A percentile compares a stretch with the other conserved stretches of the same genome.
These are phyloP conservation scores for Psilocybe azurescens DNA, from an alignment of 768 basidiomycete species.

Conservation along the genomic window DNA sequence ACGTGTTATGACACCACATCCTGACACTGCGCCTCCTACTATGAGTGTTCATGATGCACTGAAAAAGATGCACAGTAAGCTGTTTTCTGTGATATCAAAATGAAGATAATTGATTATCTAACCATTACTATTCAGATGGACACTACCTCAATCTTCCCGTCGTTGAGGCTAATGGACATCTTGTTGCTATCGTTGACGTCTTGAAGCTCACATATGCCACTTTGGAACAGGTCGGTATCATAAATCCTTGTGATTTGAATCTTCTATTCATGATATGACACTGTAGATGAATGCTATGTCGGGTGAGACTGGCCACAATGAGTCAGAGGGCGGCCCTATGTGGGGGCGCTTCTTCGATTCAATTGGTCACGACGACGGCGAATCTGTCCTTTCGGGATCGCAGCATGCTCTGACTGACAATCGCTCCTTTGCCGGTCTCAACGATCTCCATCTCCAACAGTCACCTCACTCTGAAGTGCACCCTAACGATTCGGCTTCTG, in stretches of 20 bases:
- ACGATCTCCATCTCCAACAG: constrained; percentile 62
- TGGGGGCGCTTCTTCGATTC: constrained; percentile 99
- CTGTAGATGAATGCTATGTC: constrained; percentile 91
- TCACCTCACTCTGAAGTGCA: constrained; percentile 91
- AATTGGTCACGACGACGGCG: constrained; percentile 87
- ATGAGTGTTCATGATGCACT: constrained; percentile 95
- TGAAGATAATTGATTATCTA: too few species aligned
- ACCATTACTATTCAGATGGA: constrained; percentile 60
- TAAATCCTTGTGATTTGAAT: not conserved
- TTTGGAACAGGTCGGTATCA: constrained; percentile 81
- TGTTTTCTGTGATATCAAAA: not conserved
- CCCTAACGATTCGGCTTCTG: constrained; percentile 97
- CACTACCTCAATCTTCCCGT: constrained; percentile 98
- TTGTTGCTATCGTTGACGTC: constrained; percentile 97
- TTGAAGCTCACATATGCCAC: constrained; percentile 98
- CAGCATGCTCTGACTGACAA: constrained; percentile 66
- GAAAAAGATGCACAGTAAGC: constrained; percentile 98
- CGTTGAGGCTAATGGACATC: constrained; percentile 85
- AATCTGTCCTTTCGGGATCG: constrained; percentile 89
- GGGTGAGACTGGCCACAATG: constrained; percentile 54
- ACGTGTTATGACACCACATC: constrained; percentile 99
- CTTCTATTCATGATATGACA: constrained; percentile 8
- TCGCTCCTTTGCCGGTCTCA: constrained; percentile 60
- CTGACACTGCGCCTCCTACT: constrained; percentile 91
- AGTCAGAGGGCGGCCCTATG: constrained; percentile 91